Base-by-base conservation (phyloP, 2,329 filamentous ascomycete species). In the Tolypocladium tundrense region DNA sequence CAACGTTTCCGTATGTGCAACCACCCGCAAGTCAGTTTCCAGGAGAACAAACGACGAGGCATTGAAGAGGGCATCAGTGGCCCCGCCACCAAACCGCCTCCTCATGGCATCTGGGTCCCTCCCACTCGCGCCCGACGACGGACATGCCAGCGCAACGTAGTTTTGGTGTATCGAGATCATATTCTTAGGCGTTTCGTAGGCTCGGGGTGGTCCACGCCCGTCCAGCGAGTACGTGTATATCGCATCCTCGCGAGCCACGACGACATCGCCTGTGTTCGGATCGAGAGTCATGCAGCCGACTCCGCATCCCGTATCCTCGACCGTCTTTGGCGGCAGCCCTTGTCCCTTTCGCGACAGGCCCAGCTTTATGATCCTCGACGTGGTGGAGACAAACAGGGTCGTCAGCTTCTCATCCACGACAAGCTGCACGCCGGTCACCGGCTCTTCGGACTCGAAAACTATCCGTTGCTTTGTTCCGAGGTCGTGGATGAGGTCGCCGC, bases 251-350 rank as follows among this genome's bases (percentile, higher is more conserved):
- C 94, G 81, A 1, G 88, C 94, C n/a, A 99, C 88, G 3, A 99
- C 83, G 24, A 99, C 86, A 63, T 97, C 90, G 6, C 88, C 90
- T 0, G 86, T 88, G 61, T 83, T 81, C 60, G 82, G 84, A 70
- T 97, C 91, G 14, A 93, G 80, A 0, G 91, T 89, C 90, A 99
- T 96, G 72, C 95, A 99, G 1, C 91, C 92, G n/a, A 96, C 85
- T 13, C 84, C 92, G 68, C 93, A 97, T 2, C 94, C 94, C 21
- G 84, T 80, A 68, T 97, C 92, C 69, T 97, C 94, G 21, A 97
- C 79, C 0, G 90, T 90, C 63, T 92, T 88, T 4, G 93, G 88
- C 5, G 92, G 88, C 64, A 95, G 88, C 19, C 92, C 91, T 71
- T 97, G 92, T 1, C 92, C 92, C 70, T 88, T 88, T 31, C 91